phyloP scores from a whole-genome alignment of 164 flowering plant genomes.

The Sedum album region DNA sequence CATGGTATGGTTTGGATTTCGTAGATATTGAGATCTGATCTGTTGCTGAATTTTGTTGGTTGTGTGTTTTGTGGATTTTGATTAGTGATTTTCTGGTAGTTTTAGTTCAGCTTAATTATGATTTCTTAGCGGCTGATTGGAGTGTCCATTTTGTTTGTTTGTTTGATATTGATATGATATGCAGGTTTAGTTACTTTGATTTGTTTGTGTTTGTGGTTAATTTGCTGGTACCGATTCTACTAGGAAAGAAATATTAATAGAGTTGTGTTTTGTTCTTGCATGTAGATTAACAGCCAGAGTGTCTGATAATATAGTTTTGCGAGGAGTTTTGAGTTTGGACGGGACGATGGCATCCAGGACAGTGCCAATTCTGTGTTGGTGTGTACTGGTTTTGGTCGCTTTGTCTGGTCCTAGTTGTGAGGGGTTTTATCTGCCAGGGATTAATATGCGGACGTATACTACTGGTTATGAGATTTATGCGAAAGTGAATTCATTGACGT shows the following conservation, averaged over 20 bases:
- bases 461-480: slow-evolving; percentile 3
- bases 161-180: neutral
- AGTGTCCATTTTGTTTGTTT: neutral
- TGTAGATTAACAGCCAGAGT: neutral
- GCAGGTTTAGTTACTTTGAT: neutral
- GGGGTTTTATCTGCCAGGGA: slow-evolving; percentile 4
- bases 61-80: neutral
- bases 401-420: neutral
- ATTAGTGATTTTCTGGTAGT: neutral
- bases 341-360: neutral
- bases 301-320: neutral
- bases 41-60: neutral
- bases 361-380: neutral
- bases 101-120: neutral
- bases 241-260: neutral
- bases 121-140: neutral
- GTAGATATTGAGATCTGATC: neutral
- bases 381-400: neutral
- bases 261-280: neutral
- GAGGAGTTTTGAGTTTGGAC: too few relatives aligned
- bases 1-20: neutral
- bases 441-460: neutral
- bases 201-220: neutral
- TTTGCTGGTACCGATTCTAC: too few relatives aligned
- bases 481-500: slow-evolving; percentile 4